These are phyloP conservation scores for Fusarium sp. DNA, from an alignment of 2,329 filamentous ascomycete species.

Conservation along the genomic window DNA sequence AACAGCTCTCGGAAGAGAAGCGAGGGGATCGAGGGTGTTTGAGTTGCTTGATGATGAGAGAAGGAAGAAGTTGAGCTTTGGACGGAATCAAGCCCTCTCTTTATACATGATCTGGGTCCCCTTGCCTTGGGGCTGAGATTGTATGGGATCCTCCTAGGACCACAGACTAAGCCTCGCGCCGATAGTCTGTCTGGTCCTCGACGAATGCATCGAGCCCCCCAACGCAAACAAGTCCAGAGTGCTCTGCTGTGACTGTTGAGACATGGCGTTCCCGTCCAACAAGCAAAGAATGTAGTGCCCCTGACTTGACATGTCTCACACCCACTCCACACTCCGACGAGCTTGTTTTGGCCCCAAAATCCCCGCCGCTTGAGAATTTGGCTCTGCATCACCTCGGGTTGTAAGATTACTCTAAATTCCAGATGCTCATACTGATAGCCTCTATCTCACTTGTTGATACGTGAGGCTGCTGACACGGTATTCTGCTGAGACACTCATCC, in stretches of 20 bases:
- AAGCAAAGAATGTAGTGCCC: constrained; percentile 35
- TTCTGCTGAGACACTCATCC: constrained; percentile 23
- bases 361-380: constrained; percentile 2
- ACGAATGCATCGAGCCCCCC: constrained; percentile 31
- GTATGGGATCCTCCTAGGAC: constrained; percentile 4
- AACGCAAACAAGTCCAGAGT: not conserved
- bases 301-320: constrained; percentile 39
- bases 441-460: not conserved
- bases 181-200: constrained; percentile 6
- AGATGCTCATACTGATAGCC: not conserved
- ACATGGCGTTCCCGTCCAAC: constrained; percentile 32
- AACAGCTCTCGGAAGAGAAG: constrained; percentile 43
- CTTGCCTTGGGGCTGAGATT: constrained; percentile 8
- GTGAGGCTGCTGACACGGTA: not conserved
- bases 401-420: constrained; percentile 39
- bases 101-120: constrained; percentile 39
- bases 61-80: constrained; percentile 15
- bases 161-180: constrained; percentile 16
- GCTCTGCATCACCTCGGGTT: not conserved
- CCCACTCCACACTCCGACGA: not conserved
- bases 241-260: constrained; percentile 29
- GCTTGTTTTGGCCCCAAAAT: constrained; percentile 16
- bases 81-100: constrained; percentile 37
- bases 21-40: constrained; percentile 46
- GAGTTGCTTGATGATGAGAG: constrained; percentile 36